Evolutionary conservation across 805 yeast species (phyloP), one percentile per base, ranked within the genome.

Genomic region (Wickerhamiella hasegawae): DNA sequence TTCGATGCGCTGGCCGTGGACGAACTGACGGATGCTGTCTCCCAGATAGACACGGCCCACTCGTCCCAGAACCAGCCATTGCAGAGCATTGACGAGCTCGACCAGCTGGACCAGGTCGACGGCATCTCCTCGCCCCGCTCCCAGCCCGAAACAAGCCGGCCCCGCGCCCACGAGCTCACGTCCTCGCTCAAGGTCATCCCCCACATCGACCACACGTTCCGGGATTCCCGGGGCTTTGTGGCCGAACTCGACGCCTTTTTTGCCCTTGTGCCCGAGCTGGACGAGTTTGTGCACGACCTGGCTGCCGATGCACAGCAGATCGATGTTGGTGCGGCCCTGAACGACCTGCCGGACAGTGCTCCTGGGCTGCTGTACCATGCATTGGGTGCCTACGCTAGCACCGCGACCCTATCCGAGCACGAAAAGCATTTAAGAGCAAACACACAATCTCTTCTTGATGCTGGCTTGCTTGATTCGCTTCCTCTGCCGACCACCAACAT

Each of bases 101-200:
- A 25, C 28, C 16, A 28, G 19, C 30, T 28, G 11, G 30, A 28
- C 30, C 18, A 12, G 6, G 30, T 14, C 11, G 30, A 28, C 19
- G 30, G 30, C 17, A 14, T 28, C 6, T 9, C 40, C n/a, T 21
- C 26, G 8, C 32, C 32, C 18, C 19, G 28, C 9, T 19, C 20
- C 25, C 32, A 18, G 30, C 20, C 38, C 5, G 41, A 42, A 23
- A 29, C 33, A 8, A 24, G 28, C 15, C 40, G 52, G 3, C 45
- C 51, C 6, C 42, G 52, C 4, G 45, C 52, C 12, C 45, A 44
- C 24, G 51, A 48, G 33, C 30, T 48, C 17, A 37, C 40, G 30
- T 32, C 48, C 15, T 36, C 43, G 5, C 34, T 42, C n/a, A 37
- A 39, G 19, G 33, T 44, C 2, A 40, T 45, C 2, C 52, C 52